A percentile compares a stretch with the other conserved stretches of the same genome.
These are phyloP conservation scores for Lasiodiplodia sp. DNA, from an alignment of 2,329 filamentous ascomycete species.

Conservation along the genomic window DNA sequence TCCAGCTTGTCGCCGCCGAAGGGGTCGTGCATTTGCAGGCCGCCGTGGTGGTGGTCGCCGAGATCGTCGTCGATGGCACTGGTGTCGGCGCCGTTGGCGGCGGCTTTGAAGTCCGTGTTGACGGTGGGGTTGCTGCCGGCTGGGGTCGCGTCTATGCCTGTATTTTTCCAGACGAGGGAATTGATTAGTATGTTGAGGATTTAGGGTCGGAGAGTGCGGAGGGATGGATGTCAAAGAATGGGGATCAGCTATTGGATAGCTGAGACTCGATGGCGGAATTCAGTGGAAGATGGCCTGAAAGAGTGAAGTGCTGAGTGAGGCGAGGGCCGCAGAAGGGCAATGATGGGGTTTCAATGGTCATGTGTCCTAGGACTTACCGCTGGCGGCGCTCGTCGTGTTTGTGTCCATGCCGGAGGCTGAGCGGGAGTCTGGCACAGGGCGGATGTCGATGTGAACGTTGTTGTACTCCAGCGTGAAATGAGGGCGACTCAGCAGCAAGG, in stretches of 20 bases:
- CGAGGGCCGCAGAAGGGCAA: not conserved
- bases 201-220: not conserved
- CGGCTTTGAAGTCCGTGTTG: not conserved
- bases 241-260: not conserved
- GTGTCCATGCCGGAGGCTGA: constrained; percentile 22
- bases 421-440: constrained; percentile 16
- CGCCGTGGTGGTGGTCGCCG: constrained; percentile 36
- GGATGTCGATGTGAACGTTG: constrained; percentile 30
- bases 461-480: constrained; percentile 28
- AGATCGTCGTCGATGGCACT: constrained; percentile 17
- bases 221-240: no score
- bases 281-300: not conserved
- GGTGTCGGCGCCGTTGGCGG: not conserved
- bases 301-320: not conserved
- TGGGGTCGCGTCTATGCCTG: constrained; percentile 35
- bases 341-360: not conserved
- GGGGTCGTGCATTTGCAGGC: constrained; percentile 34
- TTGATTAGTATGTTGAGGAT: not conserved
- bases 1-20: constrained; percentile 37
- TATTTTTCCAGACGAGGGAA: not conserved
- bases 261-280: not conserved
- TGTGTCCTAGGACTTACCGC: constrained; percentile 5
- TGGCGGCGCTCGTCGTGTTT: constrained; percentile 20
- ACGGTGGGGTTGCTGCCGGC: constrained; percentile 33
- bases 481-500: not conserved